phyloP scores from a whole-genome alignment of 345 rosid genomes.

The Hypericum perforatum region DNA sequence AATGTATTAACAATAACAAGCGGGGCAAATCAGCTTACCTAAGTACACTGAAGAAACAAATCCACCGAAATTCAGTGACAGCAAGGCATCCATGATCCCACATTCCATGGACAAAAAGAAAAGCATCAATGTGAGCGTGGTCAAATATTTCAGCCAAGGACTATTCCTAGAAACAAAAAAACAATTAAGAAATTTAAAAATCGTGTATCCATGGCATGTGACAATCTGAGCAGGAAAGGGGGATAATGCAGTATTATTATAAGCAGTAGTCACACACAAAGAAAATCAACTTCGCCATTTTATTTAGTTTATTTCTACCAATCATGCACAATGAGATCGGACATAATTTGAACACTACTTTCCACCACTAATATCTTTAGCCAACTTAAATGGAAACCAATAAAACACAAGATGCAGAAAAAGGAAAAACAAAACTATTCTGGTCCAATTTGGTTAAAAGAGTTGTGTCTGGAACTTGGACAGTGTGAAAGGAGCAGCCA shows the following conservation, averaged over 20 bases:
- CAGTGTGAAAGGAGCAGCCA: conserved; percentile 1
- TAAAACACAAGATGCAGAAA: too few species aligned
- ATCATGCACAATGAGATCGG: too few species aligned
- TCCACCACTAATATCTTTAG: too few species aligned
- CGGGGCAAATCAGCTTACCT: conserved; percentile 37
- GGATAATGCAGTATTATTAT: not conserved
- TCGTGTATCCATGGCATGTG: conserved; percentile 14
- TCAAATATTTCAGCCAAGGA: conserved; percentile 31
- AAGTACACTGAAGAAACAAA: conserved; percentile 63
- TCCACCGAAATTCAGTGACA: conserved; percentile 11
- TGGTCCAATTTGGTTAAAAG: too few species aligned
- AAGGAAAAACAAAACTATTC: too few species aligned
- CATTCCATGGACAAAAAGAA: conserved; percentile 25
- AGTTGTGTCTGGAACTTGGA: too few species aligned
- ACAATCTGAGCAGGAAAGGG: not conserved
- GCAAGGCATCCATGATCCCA: conserved; percentile 17
- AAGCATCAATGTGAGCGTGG: conserved; percentile 8
- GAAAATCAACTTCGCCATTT: not conserved
- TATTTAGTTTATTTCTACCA: too few species aligned
- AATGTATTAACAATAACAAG: not conserved
- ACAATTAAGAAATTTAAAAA: conserved; percentile 3
- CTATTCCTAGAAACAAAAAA: conserved; percentile 4
- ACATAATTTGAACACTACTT: too few species aligned
- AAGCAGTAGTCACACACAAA: not conserved
- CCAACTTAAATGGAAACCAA: too few species aligned